Evolutionary conservation across 164 flowering plant genomes (phyloP), one percentile per base, ranked within the genome.

Genomic region (Warburgia ugandensis): DNA sequence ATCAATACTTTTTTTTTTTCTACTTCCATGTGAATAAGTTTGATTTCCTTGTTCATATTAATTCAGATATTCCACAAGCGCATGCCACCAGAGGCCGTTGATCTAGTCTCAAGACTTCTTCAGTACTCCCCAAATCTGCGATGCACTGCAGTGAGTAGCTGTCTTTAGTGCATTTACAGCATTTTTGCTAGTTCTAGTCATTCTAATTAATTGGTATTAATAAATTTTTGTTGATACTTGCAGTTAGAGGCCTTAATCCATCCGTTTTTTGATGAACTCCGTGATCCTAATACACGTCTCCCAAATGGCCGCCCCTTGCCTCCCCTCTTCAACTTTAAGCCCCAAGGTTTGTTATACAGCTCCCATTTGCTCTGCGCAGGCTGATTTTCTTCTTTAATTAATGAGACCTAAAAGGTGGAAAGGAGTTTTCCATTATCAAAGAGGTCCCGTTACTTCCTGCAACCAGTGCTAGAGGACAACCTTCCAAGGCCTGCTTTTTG

Each of bases 81-180:
- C 59, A 67, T 84, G 86, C 91, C 99, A 45, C 70, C 86, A 25
- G 99, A 94, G 61, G 97, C 97, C 11, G 84, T 94, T 66, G 99
- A 94, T 73, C 86, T 94, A 25, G 92, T 86, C 8, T 94, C 99
- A 56, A 80, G 97, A 69, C 65, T 94, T 69, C 95, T 94, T 45
- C 99, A 87, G 52, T 91, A 91, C 63, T 91, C 98, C 31, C 98
- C 98, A 23, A 83, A 71, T 50, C 53, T 87, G 29, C 91, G 97
- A 25, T 92, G 83, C 64, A 73, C 80, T 6, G 87, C 99, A 46
- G 99, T 94, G 81, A 88, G 95, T 45, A 45, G 27, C n/a, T n/a
- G n/a, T n/a, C n/a, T n/a, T n/a, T n/a, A n/a, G n/a, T n/a, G n/a
- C n/a, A n/a, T n/a, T n/a, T n/a, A n/a, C n/a, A n/a, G n/a, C n/a